phyloP scores from a whole-genome alignment of 371 early-diverging fungal species.

The Cokeromyces recurvatus region DNA sequence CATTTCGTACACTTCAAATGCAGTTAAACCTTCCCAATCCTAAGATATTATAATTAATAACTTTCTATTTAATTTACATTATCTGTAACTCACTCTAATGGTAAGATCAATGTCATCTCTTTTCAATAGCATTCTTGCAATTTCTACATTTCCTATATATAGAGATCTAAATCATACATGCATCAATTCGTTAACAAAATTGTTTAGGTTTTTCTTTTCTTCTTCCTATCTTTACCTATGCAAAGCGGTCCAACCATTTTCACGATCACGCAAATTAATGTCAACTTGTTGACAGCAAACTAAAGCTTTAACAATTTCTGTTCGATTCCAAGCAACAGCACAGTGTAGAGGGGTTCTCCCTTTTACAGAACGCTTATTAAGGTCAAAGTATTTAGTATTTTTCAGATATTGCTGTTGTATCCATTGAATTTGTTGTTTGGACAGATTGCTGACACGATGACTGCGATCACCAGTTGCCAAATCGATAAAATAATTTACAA shows the following conservation, averaged over 20 bases:
- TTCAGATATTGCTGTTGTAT: constrained; percentile 15
- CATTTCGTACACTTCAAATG: constrained; percentile 26
- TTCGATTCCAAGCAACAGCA: constrained; percentile 43
- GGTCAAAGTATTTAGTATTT: constrained; percentile 22
- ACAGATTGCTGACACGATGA: not conserved
- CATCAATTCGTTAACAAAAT: not conserved
- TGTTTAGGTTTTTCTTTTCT: too few relatives aligned
- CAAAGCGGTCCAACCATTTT: constrained; percentile 70
- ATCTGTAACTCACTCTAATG: constrained; percentile 44
- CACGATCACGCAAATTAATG: constrained; percentile 61
- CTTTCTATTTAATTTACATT: too few relatives aligned
- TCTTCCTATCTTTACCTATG: constrained; percentile 47
- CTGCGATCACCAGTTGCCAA: constrained; percentile 12
- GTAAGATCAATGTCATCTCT: constrained; percentile 52
- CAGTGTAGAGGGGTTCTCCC: constrained; percentile 49
- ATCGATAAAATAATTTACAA: constrained; percentile 27
- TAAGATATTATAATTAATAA: not conserved
- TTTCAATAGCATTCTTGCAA: constrained; percentile 50
- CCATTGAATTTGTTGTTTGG: constrained; percentile 14
- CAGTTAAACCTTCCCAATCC: constrained; percentile 30
- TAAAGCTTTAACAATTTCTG: constrained; percentile 35
- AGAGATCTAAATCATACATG: constrained; percentile 41
- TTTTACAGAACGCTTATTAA: constrained; percentile 39
- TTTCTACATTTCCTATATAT: constrained; percentile 58
- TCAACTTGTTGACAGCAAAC: constrained; percentile 48